These are phyloP conservation scores for Vitellaria paradoxa DNA, from an alignment of 179 eudicot genomes.

Conservation along the genomic window DNA sequence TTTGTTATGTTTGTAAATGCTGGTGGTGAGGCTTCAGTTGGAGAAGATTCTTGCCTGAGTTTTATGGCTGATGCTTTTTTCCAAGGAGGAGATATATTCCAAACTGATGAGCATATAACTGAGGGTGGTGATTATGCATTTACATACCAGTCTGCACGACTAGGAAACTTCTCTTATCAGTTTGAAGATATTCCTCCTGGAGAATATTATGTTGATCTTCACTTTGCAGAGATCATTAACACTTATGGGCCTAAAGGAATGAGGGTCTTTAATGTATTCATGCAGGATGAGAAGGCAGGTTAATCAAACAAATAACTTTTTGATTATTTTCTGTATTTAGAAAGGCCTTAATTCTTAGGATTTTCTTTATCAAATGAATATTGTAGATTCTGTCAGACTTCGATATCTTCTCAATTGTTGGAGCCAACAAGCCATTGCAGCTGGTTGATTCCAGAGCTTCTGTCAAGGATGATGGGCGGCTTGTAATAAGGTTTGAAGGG, in stretches of 20 bases:
- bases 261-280: constrained; percentile 73
- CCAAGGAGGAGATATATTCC: constrained; percentile 68
- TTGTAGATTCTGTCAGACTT: constrained; percentile 79
- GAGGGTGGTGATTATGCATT: constrained; percentile 71
- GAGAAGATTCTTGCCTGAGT: constrained; percentile 37
- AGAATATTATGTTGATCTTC: constrained; percentile 78
- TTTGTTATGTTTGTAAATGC: constrained; percentile 78
- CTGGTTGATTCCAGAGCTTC: constrained; percentile 59
- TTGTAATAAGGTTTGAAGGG: constrained; percentile 73
- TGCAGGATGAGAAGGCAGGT: constrained; percentile 93
- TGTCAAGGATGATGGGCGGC: constrained; percentile 58
- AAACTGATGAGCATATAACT: constrained; percentile 59
- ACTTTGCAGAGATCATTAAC: constrained; percentile 81
- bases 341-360: not conserved
- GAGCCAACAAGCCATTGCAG: constrained; percentile 88
- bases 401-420: constrained; percentile 84
- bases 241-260: constrained; percentile 86
- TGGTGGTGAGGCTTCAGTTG: constrained; percentile 47
- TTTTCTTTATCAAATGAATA: not conserved
- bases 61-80: constrained; percentile 60
- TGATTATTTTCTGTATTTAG: not conserved
- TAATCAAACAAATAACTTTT: not conserved
- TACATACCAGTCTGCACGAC: constrained; percentile 75
- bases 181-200: constrained; percentile 62
- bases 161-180: constrained; percentile 69